These are phyloP conservation scores for Microbotryomycetes sp. DNA, from an alignment of 1,284 basidiomycete genomes.

Conservation along the genomic window DNA sequence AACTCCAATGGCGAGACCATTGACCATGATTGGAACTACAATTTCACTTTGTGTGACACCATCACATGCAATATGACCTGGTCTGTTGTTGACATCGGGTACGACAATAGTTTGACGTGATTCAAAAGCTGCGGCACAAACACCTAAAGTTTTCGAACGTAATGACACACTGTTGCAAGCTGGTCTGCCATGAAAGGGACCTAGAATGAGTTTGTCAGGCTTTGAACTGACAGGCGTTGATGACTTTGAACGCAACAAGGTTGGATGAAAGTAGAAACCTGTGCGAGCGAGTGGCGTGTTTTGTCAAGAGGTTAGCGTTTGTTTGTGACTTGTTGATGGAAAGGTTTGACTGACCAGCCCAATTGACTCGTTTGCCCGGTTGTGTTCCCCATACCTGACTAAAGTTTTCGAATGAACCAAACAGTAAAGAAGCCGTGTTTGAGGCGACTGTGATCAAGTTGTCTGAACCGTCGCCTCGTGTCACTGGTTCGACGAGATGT, in stretches of 20 bases:
- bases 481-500: conserved; percentile 35
- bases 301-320: not conserved
- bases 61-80: conserved; percentile 46
- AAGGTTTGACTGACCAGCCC: conserved; percentile 16
- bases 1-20: conserved; percentile 41
- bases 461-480: not conserved
- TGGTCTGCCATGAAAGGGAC: conserved; percentile 45
- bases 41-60: conserved; percentile 42
- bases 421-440: conserved; percentile 24
- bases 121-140: conserved; percentile 42
- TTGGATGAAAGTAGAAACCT: conserved; percentile 45
- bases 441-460: conserved; percentile 20
- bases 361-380: conserved; percentile 25
- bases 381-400: conserved; percentile 8
- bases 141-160: conserved; percentile 37
- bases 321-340: not conserved
- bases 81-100: conserved; percentile 40
- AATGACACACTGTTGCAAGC: conserved; percentile 42
- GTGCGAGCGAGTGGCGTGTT: not conserved
- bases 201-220: conserved; percentile 40
- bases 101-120: conserved; percentile 40
- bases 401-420: conserved; percentile 29
- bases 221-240: not conserved
- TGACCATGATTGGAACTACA: conserved; percentile 42
- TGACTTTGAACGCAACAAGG: conserved; percentile 37